These are phyloP conservation scores for Hyaloscypha finlandica DNA, from an alignment of 495 filamentous ascomycete genomes.

Conservation along the genomic window DNA sequence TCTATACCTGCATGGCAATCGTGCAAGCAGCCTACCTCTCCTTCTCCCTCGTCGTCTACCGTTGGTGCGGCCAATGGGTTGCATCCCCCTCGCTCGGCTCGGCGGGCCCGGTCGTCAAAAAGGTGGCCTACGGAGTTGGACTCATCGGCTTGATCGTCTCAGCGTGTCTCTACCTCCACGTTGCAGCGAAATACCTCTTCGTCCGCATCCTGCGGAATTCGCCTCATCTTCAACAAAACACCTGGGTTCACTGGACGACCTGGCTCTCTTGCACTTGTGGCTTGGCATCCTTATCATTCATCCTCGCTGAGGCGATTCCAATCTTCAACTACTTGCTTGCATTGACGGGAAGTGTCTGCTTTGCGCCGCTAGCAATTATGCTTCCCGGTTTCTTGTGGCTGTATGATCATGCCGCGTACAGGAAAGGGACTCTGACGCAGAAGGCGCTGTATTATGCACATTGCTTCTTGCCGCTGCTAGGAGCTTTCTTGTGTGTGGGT, in stretches of 20 bases:
- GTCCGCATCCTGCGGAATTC: conserved; percentile 41
- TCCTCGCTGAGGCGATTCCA: conserved; percentile 41
- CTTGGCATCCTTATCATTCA: conserved; percentile 31
- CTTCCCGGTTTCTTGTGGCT: conserved; percentile 52
- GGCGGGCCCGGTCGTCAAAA: conserved; percentile 60
- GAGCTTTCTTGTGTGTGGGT: conserved; percentile 37
- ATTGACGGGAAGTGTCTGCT: conserved; percentile 31
- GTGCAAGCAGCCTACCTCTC: conserved; percentile 70
- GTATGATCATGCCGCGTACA: conserved; percentile 43
- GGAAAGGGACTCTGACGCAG: conserved; percentile 32
- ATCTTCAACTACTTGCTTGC: conserved; percentile 36
- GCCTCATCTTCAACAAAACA: conserved; percentile 36
- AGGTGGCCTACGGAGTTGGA: conserved; percentile 75
- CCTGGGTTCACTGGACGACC: conserved; percentile 36
- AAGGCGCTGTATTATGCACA: conserved; percentile 32
- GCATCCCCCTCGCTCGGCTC: conserved; percentile 70
- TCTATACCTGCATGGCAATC: conserved; percentile 63
- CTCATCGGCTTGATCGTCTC: conserved; percentile 31
- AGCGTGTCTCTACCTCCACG: conserved; percentile 33
- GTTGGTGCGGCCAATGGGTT: conserved; percentile 69
- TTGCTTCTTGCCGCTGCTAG: conserved; percentile 33
- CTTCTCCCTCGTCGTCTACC: conserved; percentile 71
- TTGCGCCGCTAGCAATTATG: conserved; percentile 43
- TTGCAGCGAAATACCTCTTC: conserved; percentile 42
- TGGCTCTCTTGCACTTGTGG: conserved; percentile 39